A percentile compares a stretch with the other conserved stretches of the same genome.
Conservation (phyloP, 176 grass and related monocot species). For the Oryza australiensis region DNA sequence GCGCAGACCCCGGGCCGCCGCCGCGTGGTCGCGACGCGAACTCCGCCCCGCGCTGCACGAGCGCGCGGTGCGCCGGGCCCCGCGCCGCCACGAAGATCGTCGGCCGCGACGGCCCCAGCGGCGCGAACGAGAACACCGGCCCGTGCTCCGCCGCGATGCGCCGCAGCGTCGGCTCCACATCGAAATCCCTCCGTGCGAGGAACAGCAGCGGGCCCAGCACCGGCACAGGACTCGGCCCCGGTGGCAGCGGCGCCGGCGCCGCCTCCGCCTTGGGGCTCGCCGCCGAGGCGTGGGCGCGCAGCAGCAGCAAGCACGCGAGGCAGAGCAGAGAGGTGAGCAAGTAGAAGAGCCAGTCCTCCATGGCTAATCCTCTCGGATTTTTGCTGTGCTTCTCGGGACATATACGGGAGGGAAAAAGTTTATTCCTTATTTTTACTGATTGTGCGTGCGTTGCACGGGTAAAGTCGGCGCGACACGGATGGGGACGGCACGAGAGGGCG, state of each 20-base stretch:
- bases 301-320: conserved; percentile 36
- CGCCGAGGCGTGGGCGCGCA: neutral
- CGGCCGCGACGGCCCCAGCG: conserved; percentile 25
- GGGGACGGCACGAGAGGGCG: too few relatives aligned
- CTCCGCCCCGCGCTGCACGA: conserved; percentile 56
- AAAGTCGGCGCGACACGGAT: too few relatives aligned
- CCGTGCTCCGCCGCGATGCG: conserved; percentile 39
- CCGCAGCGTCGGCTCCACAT: conserved; percentile 39
- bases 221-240: conserved; percentile 38
- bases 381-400: neutral
- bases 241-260: conserved; percentile 23
- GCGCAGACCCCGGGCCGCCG: neutral
- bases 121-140: conserved; percentile 46
- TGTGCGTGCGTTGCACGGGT: too few relatives aligned
- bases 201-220: conserved; percentile 37
- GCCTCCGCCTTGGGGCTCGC: neutral
- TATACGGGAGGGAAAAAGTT: neutral
- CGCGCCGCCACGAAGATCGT: conserved; percentile 51
- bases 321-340: conserved; percentile 41
- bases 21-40: conserved; percentile 44
- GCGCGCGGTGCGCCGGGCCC: conserved; percentile 37
- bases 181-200: conserved; percentile 38
- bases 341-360: conserved; percentile 84
- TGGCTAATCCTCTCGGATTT: neutral
- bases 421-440: neutral